Percentiles rank a stretch among this genome's conserved stretches.
Evolutionary conservation across 2,329 filamentous ascomycete species (phyloP).

Genomic region (Eutypella sp.): DNA sequence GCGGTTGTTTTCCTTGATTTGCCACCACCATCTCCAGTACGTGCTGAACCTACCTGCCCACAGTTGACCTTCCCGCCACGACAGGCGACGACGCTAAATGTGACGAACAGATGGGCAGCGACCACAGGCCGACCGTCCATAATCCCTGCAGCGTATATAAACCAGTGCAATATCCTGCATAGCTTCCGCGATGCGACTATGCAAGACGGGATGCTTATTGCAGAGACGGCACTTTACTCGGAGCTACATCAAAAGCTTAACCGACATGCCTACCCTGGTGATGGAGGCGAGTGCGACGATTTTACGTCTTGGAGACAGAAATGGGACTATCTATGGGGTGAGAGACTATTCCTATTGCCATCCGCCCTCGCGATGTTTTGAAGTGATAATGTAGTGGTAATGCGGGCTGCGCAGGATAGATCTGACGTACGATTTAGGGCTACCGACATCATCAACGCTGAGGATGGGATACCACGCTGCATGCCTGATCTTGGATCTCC

Average conservation of each 20-base stretch:
- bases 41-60: constrained; percentile 1
- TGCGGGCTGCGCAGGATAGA: not conserved
- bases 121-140: constrained; percentile 35
- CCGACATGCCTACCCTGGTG: constrained; percentile 24
- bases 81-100: not conserved
- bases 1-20: constrained; percentile 32
- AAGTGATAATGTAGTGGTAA: not conserved
- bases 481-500: constrained; percentile 27
- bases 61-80: not conserved
- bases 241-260: constrained; percentile 30
- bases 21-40: constrained; percentile 32
- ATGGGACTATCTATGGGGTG: constrained; percentile 30
- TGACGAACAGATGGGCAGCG: constrained; percentile 31
- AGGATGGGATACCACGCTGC: constrained; percentile 29
- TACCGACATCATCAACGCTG: constrained; percentile 29
- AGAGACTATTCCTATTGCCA: constrained; percentile 2
- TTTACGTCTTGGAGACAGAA: constrained; percentile 29
- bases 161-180: constrained; percentile 34
- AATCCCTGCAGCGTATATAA: constrained; percentile 32
- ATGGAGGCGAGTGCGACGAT: constrained; percentile 27
- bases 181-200: constrained; percentile 37
- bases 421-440: constrained; percentile 14
- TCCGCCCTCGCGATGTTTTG: not conserved
- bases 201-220: constrained; percentile 35
- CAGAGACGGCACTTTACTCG: constrained; percentile 34